These are phyloP conservation scores for Globisporangium orthogonon DNA, from an alignment of 352 stramenopile species.

Conservation along the genomic window DNA sequence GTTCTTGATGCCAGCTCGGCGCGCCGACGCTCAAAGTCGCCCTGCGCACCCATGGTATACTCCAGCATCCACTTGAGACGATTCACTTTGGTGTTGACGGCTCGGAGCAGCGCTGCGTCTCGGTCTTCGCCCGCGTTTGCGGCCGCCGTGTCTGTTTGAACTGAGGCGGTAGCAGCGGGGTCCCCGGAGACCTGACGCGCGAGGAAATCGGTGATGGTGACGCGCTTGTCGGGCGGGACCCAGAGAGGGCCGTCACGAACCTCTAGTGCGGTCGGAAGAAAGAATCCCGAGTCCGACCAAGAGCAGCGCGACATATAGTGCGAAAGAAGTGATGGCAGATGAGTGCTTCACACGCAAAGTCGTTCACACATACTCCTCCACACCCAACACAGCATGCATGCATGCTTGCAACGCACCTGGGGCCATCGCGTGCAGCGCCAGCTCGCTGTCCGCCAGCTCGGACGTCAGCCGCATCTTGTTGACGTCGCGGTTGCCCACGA, in stretches of 20 bases:
- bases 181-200: slow-evolving; percentile 10
- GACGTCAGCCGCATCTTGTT: slow-evolving; percentile 90
- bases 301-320: not conserved
- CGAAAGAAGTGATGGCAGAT: not conserved
- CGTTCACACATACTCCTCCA: not conserved
- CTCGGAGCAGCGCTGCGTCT: slow-evolving; percentile 13
- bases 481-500: slow-evolving; percentile 92
- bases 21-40: slow-evolving; percentile 87
- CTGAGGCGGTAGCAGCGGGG: not conserved
- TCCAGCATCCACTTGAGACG: slow-evolving; percentile 88
- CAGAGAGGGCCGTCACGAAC: slow-evolving; percentile 62
- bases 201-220: slow-evolving; percentile 48
- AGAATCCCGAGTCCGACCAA: too few species aligned
- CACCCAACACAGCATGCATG: not conserved
- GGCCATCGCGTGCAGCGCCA: slow-evolving; percentile 56
- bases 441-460: slow-evolving; percentile 70
- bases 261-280: slow-evolving; percentile 23
- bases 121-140: not conserved
- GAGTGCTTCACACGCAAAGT: not conserved
- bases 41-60: slow-evolving; percentile 87
- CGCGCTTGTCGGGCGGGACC: slow-evolving; percentile 49
- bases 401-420: slow-evolving; percentile 21
- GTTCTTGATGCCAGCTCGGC: slow-evolving; percentile 53
- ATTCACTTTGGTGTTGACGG: slow-evolving; percentile 72
- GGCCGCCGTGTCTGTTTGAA: too few species aligned